A percentile compares a stretch with the other conserved stretches of the same genome.
phyloP scores from a whole-genome alignment of 371 early-diverging fungal genomes.

The Syncephalastrum racemosum region DNA sequence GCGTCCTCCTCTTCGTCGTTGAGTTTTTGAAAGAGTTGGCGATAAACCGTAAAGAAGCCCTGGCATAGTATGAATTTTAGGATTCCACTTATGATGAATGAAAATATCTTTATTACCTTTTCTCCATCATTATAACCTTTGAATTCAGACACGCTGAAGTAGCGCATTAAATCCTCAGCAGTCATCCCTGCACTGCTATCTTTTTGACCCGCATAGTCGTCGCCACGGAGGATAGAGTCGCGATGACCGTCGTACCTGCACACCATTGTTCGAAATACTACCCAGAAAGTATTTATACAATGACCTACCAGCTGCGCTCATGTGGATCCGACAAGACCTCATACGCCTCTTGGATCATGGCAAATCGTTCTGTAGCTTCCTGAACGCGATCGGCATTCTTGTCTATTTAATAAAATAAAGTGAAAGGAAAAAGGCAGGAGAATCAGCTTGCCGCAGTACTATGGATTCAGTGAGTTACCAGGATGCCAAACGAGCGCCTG shows the following conservation, averaged over 20 bases:
- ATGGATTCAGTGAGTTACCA: conserved; percentile 46
- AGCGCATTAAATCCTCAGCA: conserved; percentile 67
- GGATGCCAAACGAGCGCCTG: conserved; percentile 91
- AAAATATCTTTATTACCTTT: no score
- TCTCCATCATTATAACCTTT: conserved; percentile 65
- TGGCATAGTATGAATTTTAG: conserved; percentile 5
- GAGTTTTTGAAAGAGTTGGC: conserved; percentile 74
- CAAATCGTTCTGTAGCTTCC: conserved; percentile 86
- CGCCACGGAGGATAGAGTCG: conserved; percentile 79
- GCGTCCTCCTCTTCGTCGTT: conserved; percentile 81
- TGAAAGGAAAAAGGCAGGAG: no score
- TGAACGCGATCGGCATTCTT: conserved; percentile 84
- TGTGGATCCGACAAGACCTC: conserved; percentile 86
- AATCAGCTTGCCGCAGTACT: conserved; percentile 1
- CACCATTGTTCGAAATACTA: background rate
- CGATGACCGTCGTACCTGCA: conserved; percentile 79
- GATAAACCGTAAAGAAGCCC: conserved; percentile 85
- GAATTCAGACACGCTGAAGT: conserved; percentile 65
- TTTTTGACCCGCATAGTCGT: conserved; percentile 35
- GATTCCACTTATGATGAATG: background rate
- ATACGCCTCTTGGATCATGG: conserved; percentile 88
- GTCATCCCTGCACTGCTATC: conserved; percentile 55
- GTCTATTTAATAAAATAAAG: conserved; percentile 55
- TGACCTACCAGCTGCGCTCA: conserved; percentile 82
- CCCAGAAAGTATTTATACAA: background rate